phyloP scores from a whole-genome alignment of 1,284 basidiomycete species.

The Nidula niveotomentosa region DNA sequence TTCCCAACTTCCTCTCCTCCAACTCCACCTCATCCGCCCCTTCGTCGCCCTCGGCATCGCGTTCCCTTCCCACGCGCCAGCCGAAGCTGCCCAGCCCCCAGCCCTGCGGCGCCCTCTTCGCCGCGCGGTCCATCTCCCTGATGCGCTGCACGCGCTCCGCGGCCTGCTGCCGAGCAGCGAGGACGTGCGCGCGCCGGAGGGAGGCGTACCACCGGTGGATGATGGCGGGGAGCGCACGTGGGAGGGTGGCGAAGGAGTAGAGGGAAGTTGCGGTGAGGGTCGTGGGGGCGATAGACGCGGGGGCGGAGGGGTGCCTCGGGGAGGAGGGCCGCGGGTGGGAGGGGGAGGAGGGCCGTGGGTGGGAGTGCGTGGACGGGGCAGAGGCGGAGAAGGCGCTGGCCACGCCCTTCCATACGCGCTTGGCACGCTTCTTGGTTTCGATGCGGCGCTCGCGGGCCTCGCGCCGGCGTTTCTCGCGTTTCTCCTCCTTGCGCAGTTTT shows the following conservation, averaged over 20 bases:
- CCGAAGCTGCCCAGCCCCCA: conserved; percentile 78
- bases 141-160: conserved; percentile 63
- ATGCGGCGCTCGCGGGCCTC: conserved; percentile 39
- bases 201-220: conserved; percentile 54
- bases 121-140: conserved; percentile 49
- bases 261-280: conserved; percentile 3
- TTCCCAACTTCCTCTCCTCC: conserved; percentile 3
- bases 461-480: conserved; percentile 48
- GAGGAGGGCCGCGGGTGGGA: conserved; percentile 11
- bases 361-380: neutral
- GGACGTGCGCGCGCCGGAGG: conserved; percentile 62
- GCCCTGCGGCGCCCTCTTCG: conserved; percentile 38
- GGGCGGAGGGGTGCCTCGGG: conserved; percentile 29
- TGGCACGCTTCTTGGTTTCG: conserved; percentile 46
- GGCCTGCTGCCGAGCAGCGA: conserved; percentile 66
- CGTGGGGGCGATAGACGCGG: neutral
- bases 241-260: conserved; percentile 21
- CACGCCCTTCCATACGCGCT: conserved; percentile 53
- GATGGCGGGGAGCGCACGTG: conserved; percentile 32
- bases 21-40: neutral
- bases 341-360: conserved; percentile 14
- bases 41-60: no score
- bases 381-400: conserved; percentile 36
- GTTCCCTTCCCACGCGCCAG: conserved; percentile 33
- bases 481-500: conserved; percentile 56